These are phyloP conservation scores for Drosera capensis DNA, from an alignment of 148 eudicot genomes.

Conservation along the genomic window DNA sequence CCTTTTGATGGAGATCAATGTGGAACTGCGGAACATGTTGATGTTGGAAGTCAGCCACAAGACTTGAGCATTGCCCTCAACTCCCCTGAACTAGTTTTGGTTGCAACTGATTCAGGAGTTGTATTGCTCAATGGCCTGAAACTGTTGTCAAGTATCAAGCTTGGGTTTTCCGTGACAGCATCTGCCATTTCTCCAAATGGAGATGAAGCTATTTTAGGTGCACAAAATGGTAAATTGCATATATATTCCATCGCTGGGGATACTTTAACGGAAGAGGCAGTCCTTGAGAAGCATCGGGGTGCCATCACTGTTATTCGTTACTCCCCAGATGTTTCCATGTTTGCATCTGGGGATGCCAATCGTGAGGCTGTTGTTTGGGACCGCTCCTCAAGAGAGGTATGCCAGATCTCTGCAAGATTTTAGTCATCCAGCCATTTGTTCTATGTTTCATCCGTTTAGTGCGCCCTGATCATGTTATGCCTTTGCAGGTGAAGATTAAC, in stretches of 20 bases:
- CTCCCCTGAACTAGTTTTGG: slow-evolving; percentile 50
- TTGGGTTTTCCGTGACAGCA: slow-evolving; percentile 74
- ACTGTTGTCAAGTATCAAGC: slow-evolving; percentile 43
- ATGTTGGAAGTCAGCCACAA: slow-evolving; percentile 80
- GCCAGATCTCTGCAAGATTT: too few species aligned
- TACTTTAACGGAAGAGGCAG: slow-evolving; percentile 63
- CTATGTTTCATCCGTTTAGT: too few species aligned
- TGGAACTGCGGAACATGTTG: slow-evolving; percentile 50
- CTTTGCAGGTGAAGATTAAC: slow-evolving; percentile 75
- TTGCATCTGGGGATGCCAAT: slow-evolving; percentile 90
- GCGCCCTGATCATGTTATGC: too few species aligned
- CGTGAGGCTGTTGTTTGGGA: slow-evolving; percentile 98
- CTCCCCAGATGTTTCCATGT: slow-evolving; percentile 85
- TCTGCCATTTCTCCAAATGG: slow-evolving; percentile 75
- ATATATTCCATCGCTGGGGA: slow-evolving; percentile 61
- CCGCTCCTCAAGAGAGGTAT: slow-evolving; percentile 66
- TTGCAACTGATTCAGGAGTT: slow-evolving; percentile 69
- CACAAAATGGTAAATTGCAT: slow-evolving; percentile 78
- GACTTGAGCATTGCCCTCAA: slow-evolving; percentile 62
- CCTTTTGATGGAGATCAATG: slow-evolving; percentile 55
- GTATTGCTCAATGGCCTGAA: slow-evolving; percentile 55
- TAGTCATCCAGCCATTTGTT: too few species aligned
- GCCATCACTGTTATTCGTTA: slow-evolving; percentile 72
- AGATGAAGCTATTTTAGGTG: slow-evolving; percentile 73
- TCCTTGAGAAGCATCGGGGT: slow-evolving; percentile 88